These are phyloP conservation scores for Phoenix roebelenii DNA, from an alignment of 176 grass and related monocot species.

Conservation along the genomic window DNA sequence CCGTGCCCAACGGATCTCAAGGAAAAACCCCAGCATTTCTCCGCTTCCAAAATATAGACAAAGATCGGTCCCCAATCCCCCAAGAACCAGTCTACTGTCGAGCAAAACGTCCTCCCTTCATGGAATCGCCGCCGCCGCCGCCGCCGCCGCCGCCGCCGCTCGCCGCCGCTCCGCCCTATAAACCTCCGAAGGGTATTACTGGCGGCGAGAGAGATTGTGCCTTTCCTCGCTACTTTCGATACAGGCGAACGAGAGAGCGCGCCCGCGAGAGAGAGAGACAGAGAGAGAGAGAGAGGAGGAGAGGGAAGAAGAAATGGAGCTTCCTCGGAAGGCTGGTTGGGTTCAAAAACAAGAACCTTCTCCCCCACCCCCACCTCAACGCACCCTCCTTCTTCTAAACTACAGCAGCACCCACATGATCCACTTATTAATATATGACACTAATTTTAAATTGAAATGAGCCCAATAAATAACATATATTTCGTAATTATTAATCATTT, in stretches of 20 bases:
- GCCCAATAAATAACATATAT: too few relatives aligned
- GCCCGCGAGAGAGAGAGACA: not conserved
- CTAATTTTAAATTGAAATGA: too few relatives aligned
- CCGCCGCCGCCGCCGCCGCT: slow-evolving; percentile 3
- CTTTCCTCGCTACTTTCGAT: not conserved
- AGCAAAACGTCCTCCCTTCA: not conserved
- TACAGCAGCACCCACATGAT: too few relatives aligned
- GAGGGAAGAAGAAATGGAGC: slow-evolving; percentile 62
- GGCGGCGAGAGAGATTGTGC: too few relatives aligned
- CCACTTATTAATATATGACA: too few relatives aligned
- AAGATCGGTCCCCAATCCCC: too few relatives aligned
- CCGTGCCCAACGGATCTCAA: slow-evolving; percentile 41
- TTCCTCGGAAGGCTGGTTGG: slow-evolving; percentile 38
- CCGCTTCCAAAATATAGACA: not conserved
- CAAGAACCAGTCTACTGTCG: too few relatives aligned
- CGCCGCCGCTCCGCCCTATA: too few relatives aligned
- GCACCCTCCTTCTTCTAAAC: too few relatives aligned
- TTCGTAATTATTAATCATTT: too few relatives aligned
- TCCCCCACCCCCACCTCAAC: too few relatives aligned
- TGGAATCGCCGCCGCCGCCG: slow-evolving; percentile 14
- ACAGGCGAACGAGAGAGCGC: not conserved
- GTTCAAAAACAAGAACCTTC: slow-evolving; percentile 25
- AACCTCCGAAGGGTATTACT: too few relatives aligned
- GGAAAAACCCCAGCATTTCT: slow-evolving; percentile 12
- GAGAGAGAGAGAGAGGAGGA: slow-evolving; percentile 9